A percentile compares a stretch with the other conserved stretches of the same genome.
Conservation (phyloP, 257 asterid species). For the Orobanche coerulescens region DNA sequence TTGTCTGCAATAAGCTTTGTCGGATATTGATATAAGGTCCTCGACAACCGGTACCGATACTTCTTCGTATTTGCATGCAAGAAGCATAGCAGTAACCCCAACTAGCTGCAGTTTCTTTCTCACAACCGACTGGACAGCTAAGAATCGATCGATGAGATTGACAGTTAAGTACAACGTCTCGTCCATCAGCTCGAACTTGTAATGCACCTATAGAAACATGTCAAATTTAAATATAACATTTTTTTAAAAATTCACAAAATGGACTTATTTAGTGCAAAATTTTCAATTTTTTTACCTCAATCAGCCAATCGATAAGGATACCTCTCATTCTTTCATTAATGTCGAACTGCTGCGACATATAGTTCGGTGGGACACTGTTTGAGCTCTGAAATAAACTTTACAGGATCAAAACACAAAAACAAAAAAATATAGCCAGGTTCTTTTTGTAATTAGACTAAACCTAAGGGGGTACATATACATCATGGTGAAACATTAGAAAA, state of each 20-base stretch:
- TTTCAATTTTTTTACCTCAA: constrained; percentile 45
- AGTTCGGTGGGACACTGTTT: constrained; percentile 51
- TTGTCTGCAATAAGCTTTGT: constrained; percentile 64
- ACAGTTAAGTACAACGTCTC: constrained; percentile 81
- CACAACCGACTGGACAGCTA: constrained; percentile 48
- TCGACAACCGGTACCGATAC: constrained; percentile 93
- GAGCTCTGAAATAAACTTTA: constrained; percentile 31
- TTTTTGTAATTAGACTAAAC: no score
- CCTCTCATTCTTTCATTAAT: constrained; percentile 86
- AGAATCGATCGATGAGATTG: constrained; percentile 77
- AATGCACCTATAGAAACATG: constrained; percentile 56
- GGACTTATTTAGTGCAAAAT: neutral
- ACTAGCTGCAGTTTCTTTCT: constrained; percentile 88
- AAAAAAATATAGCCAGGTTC: neutral
- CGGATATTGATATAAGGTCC: constrained; percentile 79
- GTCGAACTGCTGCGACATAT: constrained; percentile 63
- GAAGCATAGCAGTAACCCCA: constrained; percentile 86
- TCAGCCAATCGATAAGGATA: constrained; percentile 90
- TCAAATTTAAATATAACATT: neutral
- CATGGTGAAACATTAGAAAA: no score
- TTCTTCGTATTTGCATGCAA: constrained; percentile 96
- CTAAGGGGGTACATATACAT: no score
- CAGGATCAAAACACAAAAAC: constrained; percentile 8
- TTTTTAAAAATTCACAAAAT: neutral
- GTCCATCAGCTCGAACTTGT: constrained; percentile 94